phyloP scores from a whole-genome alignment of 805 yeast genomes.

The Candida pini region DNA sequence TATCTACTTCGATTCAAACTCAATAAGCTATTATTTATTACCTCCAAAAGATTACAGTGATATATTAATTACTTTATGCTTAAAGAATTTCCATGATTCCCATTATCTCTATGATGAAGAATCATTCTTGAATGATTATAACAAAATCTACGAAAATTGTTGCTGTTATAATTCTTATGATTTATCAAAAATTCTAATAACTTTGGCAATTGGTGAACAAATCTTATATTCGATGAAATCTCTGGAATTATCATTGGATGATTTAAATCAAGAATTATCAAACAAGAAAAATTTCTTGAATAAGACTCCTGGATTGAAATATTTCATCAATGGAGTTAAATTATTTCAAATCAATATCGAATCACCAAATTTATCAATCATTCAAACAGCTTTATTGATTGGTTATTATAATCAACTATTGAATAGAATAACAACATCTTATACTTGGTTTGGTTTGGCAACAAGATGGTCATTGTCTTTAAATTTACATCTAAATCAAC shows the following conservation, averaged over 20 bases:
- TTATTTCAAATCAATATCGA: conserved; percentile 24
- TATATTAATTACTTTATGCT: conserved; percentile 13
- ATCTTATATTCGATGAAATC: conserved; percentile 17
- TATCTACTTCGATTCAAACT: conserved; percentile 10
- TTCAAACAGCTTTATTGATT: conserved; percentile 30
- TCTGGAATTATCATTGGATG: conserved; percentile 13
- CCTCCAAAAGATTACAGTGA: conserved; percentile 13
- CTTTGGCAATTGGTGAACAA: conserved; percentile 24
- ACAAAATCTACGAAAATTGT: conserved; percentile 16
- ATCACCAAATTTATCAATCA: conserved; percentile 26
- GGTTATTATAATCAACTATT: conserved; percentile 32
- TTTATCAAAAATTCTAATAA: conserved; percentile 13
- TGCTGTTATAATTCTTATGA: conserved; percentile 13
- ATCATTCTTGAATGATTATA: conserved; percentile 14
- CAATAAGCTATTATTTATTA: conserved; percentile 6
- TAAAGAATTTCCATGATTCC: conserved; percentile 15
- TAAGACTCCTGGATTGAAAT: conserved; percentile 27
- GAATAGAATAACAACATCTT: conserved; percentile 31
- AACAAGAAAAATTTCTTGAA: conserved; percentile 12
- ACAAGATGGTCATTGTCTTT: conserved; percentile 26
- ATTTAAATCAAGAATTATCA: conserved; percentile 12
- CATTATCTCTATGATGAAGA: conserved; percentile 21
- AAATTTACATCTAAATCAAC: conserved; percentile 28
- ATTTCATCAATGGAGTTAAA: conserved; percentile 23
- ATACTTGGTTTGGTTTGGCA: conserved; percentile 31